Evolutionary conservation across 2,329 filamentous ascomycete genomes (phyloP), one percentile per base, ranked within the genome.

Genomic region (Lachnellula subtilissima): DNA sequence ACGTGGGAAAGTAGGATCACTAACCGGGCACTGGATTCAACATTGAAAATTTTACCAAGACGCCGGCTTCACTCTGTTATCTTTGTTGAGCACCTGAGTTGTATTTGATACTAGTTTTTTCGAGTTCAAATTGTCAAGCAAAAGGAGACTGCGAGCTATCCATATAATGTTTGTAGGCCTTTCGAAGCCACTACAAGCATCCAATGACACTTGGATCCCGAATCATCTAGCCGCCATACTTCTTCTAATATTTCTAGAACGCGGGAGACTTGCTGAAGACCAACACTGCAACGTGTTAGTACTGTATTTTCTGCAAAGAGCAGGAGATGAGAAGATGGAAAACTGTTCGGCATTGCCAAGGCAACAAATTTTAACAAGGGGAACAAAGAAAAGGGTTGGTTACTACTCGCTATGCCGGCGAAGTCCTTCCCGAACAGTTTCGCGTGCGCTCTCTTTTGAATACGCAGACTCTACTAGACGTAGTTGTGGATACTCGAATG

Each of bases 231-330:
- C 23, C 51, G 51, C 55, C 55, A 57, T 2, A 57, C 36, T 23
- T 53, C 55, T 15, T 57, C 55, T 15, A 57, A 37, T n/a, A 57
- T 57, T 5, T 57, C 46, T 17, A 57, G 28, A 25, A 57, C 40
- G 3, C 55, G 32, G 5, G 50, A 53, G 15, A 57, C 55, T 50
- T 57, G 55, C 47, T 57, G 36, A 17, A 57, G 51, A 32, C 55
- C 51, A 39, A 57, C 55, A 45, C 8, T 32, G 28, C 9, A 32
- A 32, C 4, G 28, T 32, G 12, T 32, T 32, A 32, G 28, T 32
- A 32, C 28, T 32, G 3, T 12, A 32, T 12, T 28, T 11, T 9
- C 9, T 32, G 28, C 9, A 1, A 12, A 12, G 9, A 12, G 2
- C 28, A 32, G 11, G 28, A 32, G 9, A 32, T 32, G 28, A 12